A percentile compares a stretch with the other conserved stretches of the same genome.
Evolutionary conservation across 768 basidiomycete genomes (phyloP).

Genomic region (Mycena pura): DNA sequence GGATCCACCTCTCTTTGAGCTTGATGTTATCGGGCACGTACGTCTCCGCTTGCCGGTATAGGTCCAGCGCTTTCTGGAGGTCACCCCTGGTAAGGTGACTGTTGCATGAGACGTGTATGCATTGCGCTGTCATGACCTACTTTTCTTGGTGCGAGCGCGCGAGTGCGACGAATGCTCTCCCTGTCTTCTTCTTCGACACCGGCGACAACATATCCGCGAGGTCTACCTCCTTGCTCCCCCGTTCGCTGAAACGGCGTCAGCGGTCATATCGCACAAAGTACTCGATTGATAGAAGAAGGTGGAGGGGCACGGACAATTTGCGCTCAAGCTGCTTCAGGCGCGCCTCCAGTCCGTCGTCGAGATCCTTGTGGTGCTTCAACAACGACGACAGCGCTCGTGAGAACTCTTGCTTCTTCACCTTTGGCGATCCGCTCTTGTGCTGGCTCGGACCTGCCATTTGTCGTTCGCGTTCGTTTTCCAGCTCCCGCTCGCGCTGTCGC

Average conservation of each 20-base stretch:
- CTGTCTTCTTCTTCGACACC: conserved; percentile 80
- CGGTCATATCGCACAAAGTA: not conserved
- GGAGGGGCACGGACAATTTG: conserved; percentile 63
- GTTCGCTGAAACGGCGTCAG: conserved; percentile 51
- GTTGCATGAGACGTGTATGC: conserved; percentile 1
- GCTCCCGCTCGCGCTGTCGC: conserved; percentile 41
- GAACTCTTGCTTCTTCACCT: conserved; percentile 9
- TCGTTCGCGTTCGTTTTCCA: conserved; percentile 30
- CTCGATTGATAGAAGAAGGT: not conserved
- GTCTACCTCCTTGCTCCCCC: conserved; percentile 64
- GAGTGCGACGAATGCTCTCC: conserved; percentile 82
- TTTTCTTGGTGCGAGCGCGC: conserved; percentile 84
- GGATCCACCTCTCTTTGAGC: conserved; percentile 87
- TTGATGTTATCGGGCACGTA: conserved; percentile 90
- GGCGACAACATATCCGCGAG: conserved; percentile 72
- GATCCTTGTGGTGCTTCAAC: conserved; percentile 67
- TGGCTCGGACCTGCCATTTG: conserved; percentile 32
- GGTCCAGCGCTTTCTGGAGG: conserved; percentile 77
- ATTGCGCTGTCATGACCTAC: conserved; percentile 47
- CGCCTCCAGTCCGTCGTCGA: conserved; percentile 70
- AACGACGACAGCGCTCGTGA: conserved; percentile 65
- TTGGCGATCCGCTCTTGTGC: conserved; percentile 42
- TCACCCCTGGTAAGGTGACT: conserved; percentile 61
- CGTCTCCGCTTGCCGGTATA: conserved; percentile 81
- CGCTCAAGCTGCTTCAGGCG: conserved; percentile 74